Percentiles rank a stretch among this genome's conserved stretches.
Conservation (phyloP, 2,329 filamentous ascomycete genomes). For the Cercospora beticola region DNA sequence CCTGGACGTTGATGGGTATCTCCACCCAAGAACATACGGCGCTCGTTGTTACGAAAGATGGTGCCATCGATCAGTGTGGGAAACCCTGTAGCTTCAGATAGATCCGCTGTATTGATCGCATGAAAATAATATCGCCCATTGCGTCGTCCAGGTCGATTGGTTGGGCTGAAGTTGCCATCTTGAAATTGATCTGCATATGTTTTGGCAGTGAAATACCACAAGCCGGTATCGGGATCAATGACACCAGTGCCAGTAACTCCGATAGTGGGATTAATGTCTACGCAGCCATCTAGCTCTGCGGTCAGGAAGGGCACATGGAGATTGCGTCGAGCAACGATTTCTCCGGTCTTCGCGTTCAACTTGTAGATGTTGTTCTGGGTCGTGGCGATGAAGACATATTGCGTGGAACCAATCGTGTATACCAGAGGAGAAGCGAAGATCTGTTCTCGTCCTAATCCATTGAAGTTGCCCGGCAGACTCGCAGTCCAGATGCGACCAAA, state of each 20-base stretch:
- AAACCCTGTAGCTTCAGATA: constrained; percentile 8
- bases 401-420: constrained; percentile 12
- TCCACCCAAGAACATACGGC: constrained; percentile 10
- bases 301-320: constrained; percentile 14
- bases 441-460: constrained; percentile 9
- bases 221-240: constrained; percentile 12
- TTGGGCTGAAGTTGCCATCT: constrained; percentile 4
- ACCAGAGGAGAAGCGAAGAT: constrained; percentile 14
- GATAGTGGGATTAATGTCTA: constrained; percentile 8
- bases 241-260: constrained; percentile 16
- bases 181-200: constrained; percentile 15
- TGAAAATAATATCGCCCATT: constrained; percentile 17
- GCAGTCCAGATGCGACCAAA: constrained; percentile 14
- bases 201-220: constrained; percentile 17
- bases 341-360: constrained; percentile 15
- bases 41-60: constrained; percentile 9
- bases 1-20: constrained; percentile 13
- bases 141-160: constrained; percentile 6
- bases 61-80: constrained; percentile 6
- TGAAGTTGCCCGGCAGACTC: constrained; percentile 13
- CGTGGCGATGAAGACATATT: constrained; percentile 16
- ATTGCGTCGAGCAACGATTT: constrained; percentile 7
- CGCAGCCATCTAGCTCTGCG: constrained; percentile 8
- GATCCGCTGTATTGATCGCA: constrained; percentile 13
- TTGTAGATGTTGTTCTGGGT: constrained; percentile 20